Conservation (phyloP, 2,329 filamentous ascomycete genomes). For the Calonectria crousiana region DNA sequence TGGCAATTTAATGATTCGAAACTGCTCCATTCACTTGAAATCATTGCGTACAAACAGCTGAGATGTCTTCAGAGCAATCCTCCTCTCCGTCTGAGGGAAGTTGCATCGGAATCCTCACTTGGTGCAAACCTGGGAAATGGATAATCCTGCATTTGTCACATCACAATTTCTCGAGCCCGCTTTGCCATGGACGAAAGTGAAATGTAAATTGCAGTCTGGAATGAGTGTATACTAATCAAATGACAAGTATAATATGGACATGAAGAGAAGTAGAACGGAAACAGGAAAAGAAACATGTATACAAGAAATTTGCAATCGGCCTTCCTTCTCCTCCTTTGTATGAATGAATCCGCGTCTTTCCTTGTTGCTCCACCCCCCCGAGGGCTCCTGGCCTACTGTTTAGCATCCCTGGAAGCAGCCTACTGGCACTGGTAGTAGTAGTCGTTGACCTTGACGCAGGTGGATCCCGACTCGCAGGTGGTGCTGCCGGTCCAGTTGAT, state of each 20-base stretch:
- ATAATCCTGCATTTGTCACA: background rate
- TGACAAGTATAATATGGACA: constrained; percentile 20
- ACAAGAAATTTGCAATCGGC: background rate
- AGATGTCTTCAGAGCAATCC: too few species aligned
- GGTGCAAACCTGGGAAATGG: too few species aligned
- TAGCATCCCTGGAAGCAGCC: constrained; percentile 6
- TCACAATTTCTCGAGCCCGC: background rate
- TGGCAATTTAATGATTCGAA: background rate
- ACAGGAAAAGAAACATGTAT: background rate
- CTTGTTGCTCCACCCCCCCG: background rate
- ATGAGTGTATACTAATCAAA: background rate
- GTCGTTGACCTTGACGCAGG: constrained; percentile 53
- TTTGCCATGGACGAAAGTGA: background rate
- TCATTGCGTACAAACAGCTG: background rate
- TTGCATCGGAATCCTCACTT: too few species aligned
- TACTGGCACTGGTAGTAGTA: constrained; percentile 58
- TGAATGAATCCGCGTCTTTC: background rate
- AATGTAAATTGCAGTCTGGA: constrained; percentile 2
- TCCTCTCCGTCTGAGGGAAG: too few species aligned
- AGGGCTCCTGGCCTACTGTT: background rate
- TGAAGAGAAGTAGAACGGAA: constrained; percentile 12
- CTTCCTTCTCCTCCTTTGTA: background rate
- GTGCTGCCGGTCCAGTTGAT: constrained; percentile 51
- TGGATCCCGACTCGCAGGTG: constrained; percentile 49
- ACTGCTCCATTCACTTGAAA: background rate